Percentiles rank a stretch among this genome's conserved stretches.
phyloP scores from a whole-genome alignment of 1,284 basidiomycete species.

The Boletus smithii region DNA sequence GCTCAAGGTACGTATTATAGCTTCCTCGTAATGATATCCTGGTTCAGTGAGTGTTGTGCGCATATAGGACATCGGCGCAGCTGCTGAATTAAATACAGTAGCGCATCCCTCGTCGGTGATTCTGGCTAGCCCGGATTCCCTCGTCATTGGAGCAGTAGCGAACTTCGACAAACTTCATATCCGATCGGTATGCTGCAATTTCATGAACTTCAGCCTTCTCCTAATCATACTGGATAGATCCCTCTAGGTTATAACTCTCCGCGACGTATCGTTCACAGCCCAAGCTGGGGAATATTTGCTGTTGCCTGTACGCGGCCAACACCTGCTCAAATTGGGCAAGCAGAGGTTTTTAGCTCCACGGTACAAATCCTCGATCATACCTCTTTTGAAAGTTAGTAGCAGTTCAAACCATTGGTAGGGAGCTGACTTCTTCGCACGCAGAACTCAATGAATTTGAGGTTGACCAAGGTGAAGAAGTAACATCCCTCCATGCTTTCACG shows the following conservation, averaged over 20 bases:
- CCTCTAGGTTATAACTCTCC: conserved; percentile 68
- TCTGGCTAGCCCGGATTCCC: conserved; percentile 51
- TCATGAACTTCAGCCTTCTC: neutral
- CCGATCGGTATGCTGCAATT: conserved; percentile 54
- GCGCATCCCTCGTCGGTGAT: conserved; percentile 53
- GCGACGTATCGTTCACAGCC: conserved; percentile 57
- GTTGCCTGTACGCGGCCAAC: conserved; percentile 54
- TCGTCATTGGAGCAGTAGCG: conserved; percentile 65
- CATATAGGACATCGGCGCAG: conserved; percentile 58
- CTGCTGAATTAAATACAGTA: conserved; percentile 47
- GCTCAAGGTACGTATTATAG: conserved; percentile 54
- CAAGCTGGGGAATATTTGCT: conserved; percentile 55
- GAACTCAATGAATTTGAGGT: conserved; percentile 54
- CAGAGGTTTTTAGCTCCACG: conserved; percentile 47
- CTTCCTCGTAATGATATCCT: neutral
- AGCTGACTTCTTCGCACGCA: conserved; percentile 28
- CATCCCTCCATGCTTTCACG: conserved; percentile 47
- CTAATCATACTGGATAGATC: conserved; percentile 45
- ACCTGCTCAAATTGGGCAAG: conserved; percentile 55
- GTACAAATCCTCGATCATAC: conserved; percentile 68
- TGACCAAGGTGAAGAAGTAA: conserved; percentile 56
- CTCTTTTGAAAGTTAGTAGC: conserved; percentile 54
- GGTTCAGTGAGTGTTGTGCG: neutral
- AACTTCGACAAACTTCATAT: conserved; percentile 81
- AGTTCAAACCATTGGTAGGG: neutral